Conservation (phyloP, 148 eudicot species). For the Pouteria glomerata region DNA sequence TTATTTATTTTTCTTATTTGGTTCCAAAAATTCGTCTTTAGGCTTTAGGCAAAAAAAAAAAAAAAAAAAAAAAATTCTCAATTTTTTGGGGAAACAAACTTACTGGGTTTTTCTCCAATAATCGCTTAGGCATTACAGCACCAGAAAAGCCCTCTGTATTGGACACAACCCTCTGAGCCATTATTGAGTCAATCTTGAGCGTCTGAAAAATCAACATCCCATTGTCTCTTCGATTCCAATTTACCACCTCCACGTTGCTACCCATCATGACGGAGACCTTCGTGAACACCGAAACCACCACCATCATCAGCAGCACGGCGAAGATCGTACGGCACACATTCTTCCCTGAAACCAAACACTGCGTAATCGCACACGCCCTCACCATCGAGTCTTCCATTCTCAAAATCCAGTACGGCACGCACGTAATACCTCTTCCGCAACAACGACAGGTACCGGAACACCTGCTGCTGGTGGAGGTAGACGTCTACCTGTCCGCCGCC, state of each 20-base stretch:
- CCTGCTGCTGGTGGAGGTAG: too few species aligned
- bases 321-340: conserved; percentile 28
- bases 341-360: conserved; percentile 20
- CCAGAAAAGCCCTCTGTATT: conserved; percentile 4
- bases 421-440: conserved; percentile 7
- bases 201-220: conserved; percentile 8
- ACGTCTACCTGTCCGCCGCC: not conserved
- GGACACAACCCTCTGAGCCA: conserved; percentile 12
- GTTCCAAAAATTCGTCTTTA: too few species aligned
- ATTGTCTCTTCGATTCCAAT: too few species aligned
- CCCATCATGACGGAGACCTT: conserved; percentile 14
- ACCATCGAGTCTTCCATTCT: too few species aligned
- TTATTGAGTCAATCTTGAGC: too few species aligned
- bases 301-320: too few species aligned
- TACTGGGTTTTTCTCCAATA: too few species aligned
- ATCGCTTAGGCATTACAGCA: conserved; percentile 11
- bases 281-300: too few species aligned
- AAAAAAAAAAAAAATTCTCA: too few species aligned
- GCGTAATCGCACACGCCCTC: conserved; percentile 1
- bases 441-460: conserved; percentile 9
- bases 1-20: too few species aligned
- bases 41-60: too few species aligned
- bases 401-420: conserved; percentile 16
- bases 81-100: not conserved
- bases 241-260: too few species aligned